These are phyloP conservation scores for Keithomyces neogunnii DNA, from an alignment of 2,329 filamentous ascomycete species.

Conservation along the genomic window DNA sequence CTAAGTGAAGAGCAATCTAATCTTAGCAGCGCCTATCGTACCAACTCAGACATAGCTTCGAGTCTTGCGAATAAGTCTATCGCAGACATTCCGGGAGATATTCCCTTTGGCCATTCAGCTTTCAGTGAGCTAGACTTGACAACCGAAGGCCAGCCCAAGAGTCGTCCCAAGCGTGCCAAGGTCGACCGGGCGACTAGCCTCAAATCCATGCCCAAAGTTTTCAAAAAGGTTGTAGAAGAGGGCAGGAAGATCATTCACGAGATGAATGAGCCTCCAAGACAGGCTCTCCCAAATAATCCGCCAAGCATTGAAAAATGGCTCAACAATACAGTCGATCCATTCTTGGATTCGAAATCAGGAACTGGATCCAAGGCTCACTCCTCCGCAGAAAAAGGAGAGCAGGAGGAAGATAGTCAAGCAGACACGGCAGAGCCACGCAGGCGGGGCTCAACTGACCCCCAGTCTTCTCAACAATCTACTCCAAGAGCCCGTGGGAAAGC, in stretches of 20 bases:
- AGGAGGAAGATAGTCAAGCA: neutral
- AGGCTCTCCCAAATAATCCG: conserved; percentile 43
- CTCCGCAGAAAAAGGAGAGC: neutral
- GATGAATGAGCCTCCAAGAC: conserved; percentile 45
- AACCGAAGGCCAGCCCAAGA: conserved; percentile 36
- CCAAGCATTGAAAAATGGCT: conserved; percentile 60
- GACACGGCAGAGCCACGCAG: conserved; percentile 2
- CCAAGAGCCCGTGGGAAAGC: neutral
- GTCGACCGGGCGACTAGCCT: conserved; percentile 48
- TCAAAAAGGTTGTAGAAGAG: conserved; percentile 56
- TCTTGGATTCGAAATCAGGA: conserved; percentile 35
- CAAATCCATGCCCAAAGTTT: conserved; percentile 51
- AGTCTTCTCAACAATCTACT: neutral
- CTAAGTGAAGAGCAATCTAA: conserved; percentile 21
- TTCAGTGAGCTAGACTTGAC: conserved; percentile 56
- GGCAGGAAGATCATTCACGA: conserved; percentile 59
- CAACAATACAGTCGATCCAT: conserved; percentile 53
- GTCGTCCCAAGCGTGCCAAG: conserved; percentile 32
- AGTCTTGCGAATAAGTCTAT: conserved; percentile 40
- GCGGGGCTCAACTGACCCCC: conserved; percentile 2
- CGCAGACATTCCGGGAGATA: conserved; percentile 47
- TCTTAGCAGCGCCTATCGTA: conserved; percentile 16
- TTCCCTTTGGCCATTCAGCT: conserved; percentile 57
- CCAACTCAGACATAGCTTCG: conserved; percentile 24
- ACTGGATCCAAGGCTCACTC: neutral